Base-by-base conservation (phyloP, 2,329 filamentous ascomycete species). In the Gremmenia infestans region DNA sequence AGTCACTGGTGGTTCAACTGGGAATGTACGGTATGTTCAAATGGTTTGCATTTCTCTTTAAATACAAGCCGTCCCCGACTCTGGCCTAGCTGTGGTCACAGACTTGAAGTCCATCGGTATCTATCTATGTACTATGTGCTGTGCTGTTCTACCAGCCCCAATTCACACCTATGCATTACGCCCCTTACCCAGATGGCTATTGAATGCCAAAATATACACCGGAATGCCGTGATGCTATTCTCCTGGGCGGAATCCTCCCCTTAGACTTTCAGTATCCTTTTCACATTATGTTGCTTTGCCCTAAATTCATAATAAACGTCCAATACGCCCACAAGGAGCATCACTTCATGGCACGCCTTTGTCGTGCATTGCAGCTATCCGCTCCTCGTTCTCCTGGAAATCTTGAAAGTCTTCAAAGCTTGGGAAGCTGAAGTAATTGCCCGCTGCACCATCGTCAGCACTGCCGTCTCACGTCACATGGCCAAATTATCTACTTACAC, bases 381-480 rank as follows among this genome's bases (percentile, higher is more conserved):
- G 56, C 51, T 61, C 60, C 36, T 71, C 68, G 48, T 72, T 72
- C 59, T 75, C 72, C 54, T 74, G 76, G 19, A 74, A 74, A 43
- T 81, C 80, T 76, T 85, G 73, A 62, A 78, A 88, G 58, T 83
- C 79, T 65, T 89, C 86, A 70, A 88, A 89, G 69, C 81, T 86
- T 15, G 86, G 86, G 68, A 89, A 89, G 74, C 86, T 88, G 67
- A 87, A 85, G 71, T 89, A 89, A 59, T 82, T 80, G 54, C 76
- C 79, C 65, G 73, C 62, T 65, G 55, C 40, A 42, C 19, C 23
- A 14, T 37, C 43, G 55, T 67, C 47, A 59, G 53, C 46, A 42
- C 23, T 32, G 35, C 15, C 9, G 3, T 25, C 28, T 35, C 5
- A 25, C 39, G n/a, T 25, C 9, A 22, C 9, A 12, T 32, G 9